Conservation (phyloP, 331 rosid genomes). For the Prunus yedoensis region DNA sequence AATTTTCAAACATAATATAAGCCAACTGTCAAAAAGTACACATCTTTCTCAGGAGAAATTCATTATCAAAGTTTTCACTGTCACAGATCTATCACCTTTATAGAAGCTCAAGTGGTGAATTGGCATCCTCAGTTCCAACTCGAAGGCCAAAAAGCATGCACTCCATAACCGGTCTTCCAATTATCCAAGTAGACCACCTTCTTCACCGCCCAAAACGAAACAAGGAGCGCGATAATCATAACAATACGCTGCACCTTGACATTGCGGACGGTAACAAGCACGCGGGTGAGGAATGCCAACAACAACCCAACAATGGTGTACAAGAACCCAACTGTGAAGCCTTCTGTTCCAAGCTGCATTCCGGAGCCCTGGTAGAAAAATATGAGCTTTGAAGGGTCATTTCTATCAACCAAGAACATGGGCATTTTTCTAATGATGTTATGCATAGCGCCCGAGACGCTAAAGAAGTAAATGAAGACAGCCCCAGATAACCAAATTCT, state of each 20-base stretch:
- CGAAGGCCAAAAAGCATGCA: slow-evolving; percentile 95
- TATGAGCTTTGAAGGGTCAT: slow-evolving; percentile 66
- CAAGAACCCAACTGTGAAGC: slow-evolving; percentile 82
- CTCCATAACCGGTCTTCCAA: slow-evolving; percentile 97
- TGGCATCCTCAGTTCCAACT: slow-evolving; percentile 54
- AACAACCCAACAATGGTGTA: slow-evolving; percentile 86
- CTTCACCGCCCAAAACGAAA: slow-evolving; percentile 88
- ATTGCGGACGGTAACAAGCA: slow-evolving; percentile 62
- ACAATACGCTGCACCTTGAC: slow-evolving; percentile 53
- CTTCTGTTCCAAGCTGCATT: slow-evolving; percentile 99
- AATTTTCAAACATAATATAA: slow-evolving; percentile 25
- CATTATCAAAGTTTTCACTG: slow-evolving; percentile 22
- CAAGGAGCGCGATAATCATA: slow-evolving; percentile 60
- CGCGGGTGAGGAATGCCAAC: slow-evolving; percentile 65
- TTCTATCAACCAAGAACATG: slow-evolving; percentile 74
- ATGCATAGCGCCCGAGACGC: slow-evolving; percentile 95
- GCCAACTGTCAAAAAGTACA: slow-evolving; percentile 2
- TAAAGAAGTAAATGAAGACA: slow-evolving; percentile 83
- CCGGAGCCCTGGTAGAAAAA: slow-evolving; percentile 97
- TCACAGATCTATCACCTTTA: slow-evolving; percentile 38
- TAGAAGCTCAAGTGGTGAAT: slow-evolving; percentile 10
- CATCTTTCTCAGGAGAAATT: slow-evolving; percentile 4
- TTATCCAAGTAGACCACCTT: slow-evolving; percentile 82
- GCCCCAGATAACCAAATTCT: slow-evolving; percentile 72
- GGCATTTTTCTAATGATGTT: slow-evolving; percentile 95